A percentile compares a stretch with the other conserved stretches of the same genome.
phyloP scores from a whole-genome alignment of 2,329 filamentous ascomycete genomes.

The Hyphodiscus sp. region DNA sequence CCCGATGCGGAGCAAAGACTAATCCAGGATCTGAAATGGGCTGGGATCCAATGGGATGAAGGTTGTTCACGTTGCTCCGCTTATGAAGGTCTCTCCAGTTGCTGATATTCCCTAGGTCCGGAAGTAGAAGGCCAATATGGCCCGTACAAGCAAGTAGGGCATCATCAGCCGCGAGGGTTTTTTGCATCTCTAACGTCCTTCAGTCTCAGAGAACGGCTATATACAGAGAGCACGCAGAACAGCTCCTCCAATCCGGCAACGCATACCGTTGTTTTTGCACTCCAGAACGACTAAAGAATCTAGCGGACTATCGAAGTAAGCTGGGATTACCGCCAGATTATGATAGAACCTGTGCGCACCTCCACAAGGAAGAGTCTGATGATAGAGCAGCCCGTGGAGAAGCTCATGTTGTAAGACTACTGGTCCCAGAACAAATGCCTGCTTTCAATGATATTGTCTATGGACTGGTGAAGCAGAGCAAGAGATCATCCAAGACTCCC shows the following conservation, averaged over 20 bases:
- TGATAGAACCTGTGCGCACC: conserved; percentile 65
- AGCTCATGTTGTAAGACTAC: conserved; percentile 70
- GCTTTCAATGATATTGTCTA: conserved; percentile 75
- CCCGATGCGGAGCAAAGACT: conserved; percentile 71
- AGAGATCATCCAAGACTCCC: background rate
- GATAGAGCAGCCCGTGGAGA: conserved; percentile 64
- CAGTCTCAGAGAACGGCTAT: conserved; percentile 72
- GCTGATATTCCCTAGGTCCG: conserved; percentile 50
- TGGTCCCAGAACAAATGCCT: conserved; percentile 54
- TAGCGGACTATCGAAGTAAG: conserved; percentile 57
- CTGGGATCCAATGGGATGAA: conserved; percentile 89
- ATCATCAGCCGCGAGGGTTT: background rate
- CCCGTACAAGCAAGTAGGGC: conserved; percentile 72
- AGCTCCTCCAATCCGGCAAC: conserved; percentile 61
- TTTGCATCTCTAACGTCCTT: conserved; percentile 7
- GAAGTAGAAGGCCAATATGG: conserved; percentile 73
- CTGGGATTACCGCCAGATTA: conserved; percentile 54
- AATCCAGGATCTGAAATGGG: conserved; percentile 78
- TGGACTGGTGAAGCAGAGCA: conserved; percentile 48
- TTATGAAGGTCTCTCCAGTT: background rate
- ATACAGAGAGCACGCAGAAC: conserved; percentile 65
- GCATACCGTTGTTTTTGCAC: conserved; percentile 95
- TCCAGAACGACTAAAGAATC: conserved; percentile 58
- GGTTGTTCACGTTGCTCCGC: conserved; percentile 39
- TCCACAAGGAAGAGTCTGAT: conserved; percentile 62